phyloP scores from a whole-genome alignment of 2,329 filamentous ascomycete genomes.

The Apiospora phragmitis region DNA sequence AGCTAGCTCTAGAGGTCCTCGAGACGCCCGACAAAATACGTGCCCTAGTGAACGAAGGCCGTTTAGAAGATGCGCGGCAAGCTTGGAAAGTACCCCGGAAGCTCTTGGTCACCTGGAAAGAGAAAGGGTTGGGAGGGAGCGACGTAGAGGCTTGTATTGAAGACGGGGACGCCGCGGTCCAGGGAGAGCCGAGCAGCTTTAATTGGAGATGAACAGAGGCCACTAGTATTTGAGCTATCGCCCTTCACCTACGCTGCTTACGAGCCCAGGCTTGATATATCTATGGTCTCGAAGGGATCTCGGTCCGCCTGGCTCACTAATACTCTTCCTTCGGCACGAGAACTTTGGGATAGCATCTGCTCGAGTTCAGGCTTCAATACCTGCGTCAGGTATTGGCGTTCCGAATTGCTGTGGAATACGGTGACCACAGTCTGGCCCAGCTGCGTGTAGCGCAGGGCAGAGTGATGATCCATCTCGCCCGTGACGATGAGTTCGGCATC shows the following conservation, averaged over 20 bases:
- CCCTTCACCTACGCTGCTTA: not conserved
- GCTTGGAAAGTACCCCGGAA: slow-evolving; percentile 56
- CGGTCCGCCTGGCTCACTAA: slow-evolving; percentile 76
- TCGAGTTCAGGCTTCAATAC: slow-evolving; percentile 69
- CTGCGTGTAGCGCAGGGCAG: slow-evolving; percentile 83
- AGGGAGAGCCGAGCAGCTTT: slow-evolving; percentile 26
- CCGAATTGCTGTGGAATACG: slow-evolving; percentile 91
- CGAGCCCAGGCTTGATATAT: slow-evolving; percentile 40
- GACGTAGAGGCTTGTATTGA: slow-evolving; percentile 56
- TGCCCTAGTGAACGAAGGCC: slow-evolving; percentile 58
- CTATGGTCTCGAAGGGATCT: slow-evolving; percentile 84
- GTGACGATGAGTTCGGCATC: slow-evolving; percentile 83
- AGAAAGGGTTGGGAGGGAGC: slow-evolving; percentile 53
- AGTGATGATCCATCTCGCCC: slow-evolving; percentile 92
- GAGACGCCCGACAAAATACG: slow-evolving; percentile 61
- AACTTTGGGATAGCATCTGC: slow-evolving; percentile 52
- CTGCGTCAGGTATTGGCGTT: slow-evolving; percentile 76
- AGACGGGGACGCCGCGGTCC: slow-evolving; percentile 54
- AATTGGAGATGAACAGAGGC: slow-evolving; percentile 26
- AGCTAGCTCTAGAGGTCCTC: slow-evolving; percentile 64
- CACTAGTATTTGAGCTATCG: slow-evolving; percentile 19
- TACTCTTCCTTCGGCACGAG: slow-evolving; percentile 55
- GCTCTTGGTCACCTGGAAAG: slow-evolving; percentile 54
- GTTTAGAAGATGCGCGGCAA: slow-evolving; percentile 57
- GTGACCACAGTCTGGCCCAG: slow-evolving; percentile 79